A percentile compares a stretch with the other conserved stretches of the same genome.
These are phyloP conservation scores for Corynespora cassiicola DNA, from an alignment of 2,329 filamentous ascomycete species.

Conservation along the genomic window DNA sequence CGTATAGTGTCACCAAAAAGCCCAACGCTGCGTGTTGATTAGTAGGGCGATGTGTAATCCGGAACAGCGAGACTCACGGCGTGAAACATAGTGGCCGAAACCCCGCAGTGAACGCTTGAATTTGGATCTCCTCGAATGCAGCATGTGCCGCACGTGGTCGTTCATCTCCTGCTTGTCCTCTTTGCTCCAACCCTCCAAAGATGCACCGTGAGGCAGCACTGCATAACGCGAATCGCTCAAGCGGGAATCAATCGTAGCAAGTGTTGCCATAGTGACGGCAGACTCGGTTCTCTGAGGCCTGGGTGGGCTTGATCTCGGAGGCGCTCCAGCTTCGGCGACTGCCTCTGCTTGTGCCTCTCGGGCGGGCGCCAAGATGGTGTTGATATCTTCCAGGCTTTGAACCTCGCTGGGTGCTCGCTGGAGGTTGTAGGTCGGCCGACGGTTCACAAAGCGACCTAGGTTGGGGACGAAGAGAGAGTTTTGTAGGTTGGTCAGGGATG, in stretches of 20 bases:
- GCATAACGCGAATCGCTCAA: slow-evolving; percentile 77
- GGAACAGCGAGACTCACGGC: slow-evolving; percentile 58
- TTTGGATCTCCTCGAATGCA: slow-evolving; percentile 79
- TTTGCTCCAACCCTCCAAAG: slow-evolving; percentile 75
- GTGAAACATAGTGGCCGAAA: slow-evolving; percentile 78
- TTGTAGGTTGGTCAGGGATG: slow-evolving; percentile 86
- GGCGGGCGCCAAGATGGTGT: slow-evolving; percentile 29
- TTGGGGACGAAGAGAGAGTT: slow-evolving; percentile 88
- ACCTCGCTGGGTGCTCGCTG: slow-evolving; percentile 56
- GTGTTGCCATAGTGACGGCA: slow-evolving; percentile 42
- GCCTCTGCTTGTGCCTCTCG: slow-evolving; percentile 25
- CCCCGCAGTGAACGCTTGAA: slow-evolving; percentile 82
- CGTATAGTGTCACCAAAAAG: slow-evolving; percentile 84
- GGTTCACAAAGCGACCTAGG: slow-evolving; percentile 76
- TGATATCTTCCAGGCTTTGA: slow-evolving; percentile 39
- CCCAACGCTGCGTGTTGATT: slow-evolving; percentile 65
- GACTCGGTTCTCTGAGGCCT: slow-evolving; percentile 32
- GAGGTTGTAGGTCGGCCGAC: slow-evolving; percentile 78
- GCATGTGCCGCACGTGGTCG: slow-evolving; percentile 85
- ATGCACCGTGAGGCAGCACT: slow-evolving; percentile 76
- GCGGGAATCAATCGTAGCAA: slow-evolving; percentile 69
- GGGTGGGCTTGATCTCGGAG: too few species aligned
- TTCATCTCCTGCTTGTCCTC: slow-evolving; percentile 80
- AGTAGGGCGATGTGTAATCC: slow-evolving; percentile 6
- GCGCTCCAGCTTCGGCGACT: slow-evolving; percentile 20